Base-by-base conservation (phyloP, 2,329 filamentous ascomycete species). In the Epichloe sp. region DNA sequence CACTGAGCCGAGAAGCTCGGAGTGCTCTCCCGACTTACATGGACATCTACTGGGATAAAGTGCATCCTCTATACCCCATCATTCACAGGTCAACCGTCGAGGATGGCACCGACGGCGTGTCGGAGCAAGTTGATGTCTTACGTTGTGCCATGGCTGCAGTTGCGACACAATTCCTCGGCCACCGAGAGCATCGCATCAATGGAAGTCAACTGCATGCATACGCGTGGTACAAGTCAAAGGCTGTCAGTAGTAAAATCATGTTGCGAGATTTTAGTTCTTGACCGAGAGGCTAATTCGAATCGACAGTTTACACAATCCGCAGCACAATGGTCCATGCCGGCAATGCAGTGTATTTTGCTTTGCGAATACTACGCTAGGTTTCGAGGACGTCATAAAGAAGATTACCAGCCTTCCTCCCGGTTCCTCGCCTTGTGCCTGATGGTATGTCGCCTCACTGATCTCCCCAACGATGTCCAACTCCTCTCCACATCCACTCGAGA, bases 91-190 rank as follows among this genome's bases (percentile, higher is more conserved):
- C 64, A 21, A 71, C 68, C 14, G 70, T 74, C 41, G 71, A 75
- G 51, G 65, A 63, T 26, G 62, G 63, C 17, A 54, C 59, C 5
- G 57, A 56, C 11, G 55, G 50, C 26, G 52, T 54, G 7, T 62
- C 63, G 4, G 70, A 73, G 49, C 62, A 66, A 31, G 37, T 62
- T 6, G 71, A 75, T 49, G 63, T 74, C 42, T 64, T 79, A 44
- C 69, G 65, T 14, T 78, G 70, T 54, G 74, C 76, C 53, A 79
- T 80, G 76, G 77, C 76, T 21, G 76, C 77, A n/a, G 61, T 79
- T 34, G 77, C 73, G 44, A 73, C 75, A 21, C 76, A 79, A 57
- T 73, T 70, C 53, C 63, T 77, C 49, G 62, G 67, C 47, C 64
- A 67, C 58, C 68, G 68, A 60, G 73, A 76, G 47, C 71, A 78